Conservation (phyloP, 1,284 basidiomycete genomes). For the Laetiporus sulphureus region DNA sequence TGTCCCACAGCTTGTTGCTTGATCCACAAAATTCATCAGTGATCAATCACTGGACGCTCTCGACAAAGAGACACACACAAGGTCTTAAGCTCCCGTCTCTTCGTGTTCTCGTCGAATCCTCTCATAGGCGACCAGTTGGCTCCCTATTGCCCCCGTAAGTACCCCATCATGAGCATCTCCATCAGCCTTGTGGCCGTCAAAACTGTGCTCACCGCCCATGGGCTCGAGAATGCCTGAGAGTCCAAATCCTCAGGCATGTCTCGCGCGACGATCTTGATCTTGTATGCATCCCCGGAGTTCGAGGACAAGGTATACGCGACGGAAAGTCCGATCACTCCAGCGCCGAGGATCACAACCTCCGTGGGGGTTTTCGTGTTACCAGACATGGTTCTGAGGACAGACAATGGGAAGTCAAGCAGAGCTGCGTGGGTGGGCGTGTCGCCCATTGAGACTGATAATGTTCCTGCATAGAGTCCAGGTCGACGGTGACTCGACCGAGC, state of each 20-base stretch:
- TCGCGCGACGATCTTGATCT: conserved; percentile 54
- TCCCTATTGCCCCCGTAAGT: conserved; percentile 34
- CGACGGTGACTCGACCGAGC: too few species aligned
- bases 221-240: conserved; percentile 57
- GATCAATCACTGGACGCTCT: conserved; percentile 11
- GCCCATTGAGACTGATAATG: too few species aligned
- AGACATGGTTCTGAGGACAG: too few species aligned
- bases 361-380: too few species aligned
- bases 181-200: neutral
- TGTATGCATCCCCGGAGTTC: conserved; percentile 24
- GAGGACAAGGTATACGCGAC: conserved; percentile 34
- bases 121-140: conserved; percentile 63
- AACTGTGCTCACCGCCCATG: conserved; percentile 50
- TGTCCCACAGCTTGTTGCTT: conserved; percentile 41
- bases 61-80: conserved; percentile 40
- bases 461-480: too few species aligned
- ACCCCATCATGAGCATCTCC: neutral
- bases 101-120: conserved; percentile 28
- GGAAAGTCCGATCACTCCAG: conserved; percentile 44
- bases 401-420: too few species aligned
- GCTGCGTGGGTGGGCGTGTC: too few species aligned
- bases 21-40: conserved; percentile 8
- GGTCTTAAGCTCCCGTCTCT: conserved; percentile 38
- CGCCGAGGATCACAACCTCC: conserved; percentile 42
- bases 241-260: conserved; percentile 59